phyloP scores from a whole-genome alignment of 2,329 filamentous ascomycete species.

The Chaetomiaceae sp. region DNA sequence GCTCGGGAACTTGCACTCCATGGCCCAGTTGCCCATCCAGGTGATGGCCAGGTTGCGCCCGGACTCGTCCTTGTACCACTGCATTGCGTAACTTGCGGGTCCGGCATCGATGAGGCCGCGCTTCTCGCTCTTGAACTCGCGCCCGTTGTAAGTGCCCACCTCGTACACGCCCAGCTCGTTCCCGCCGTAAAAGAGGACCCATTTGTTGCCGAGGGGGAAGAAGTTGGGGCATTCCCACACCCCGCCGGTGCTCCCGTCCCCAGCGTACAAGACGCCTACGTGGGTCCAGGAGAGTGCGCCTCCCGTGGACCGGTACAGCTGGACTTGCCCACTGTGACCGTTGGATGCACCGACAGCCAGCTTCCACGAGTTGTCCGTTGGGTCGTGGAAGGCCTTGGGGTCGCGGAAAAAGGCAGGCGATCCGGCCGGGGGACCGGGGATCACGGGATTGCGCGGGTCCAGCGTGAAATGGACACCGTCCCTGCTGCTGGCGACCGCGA shows the following conservation, averaged over 20 bases:
- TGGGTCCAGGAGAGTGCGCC: slow-evolving; percentile 21
- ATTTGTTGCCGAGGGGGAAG: slow-evolving; percentile 25
- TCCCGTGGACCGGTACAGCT: slow-evolving; percentile 19
- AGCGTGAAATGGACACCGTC: slow-evolving; percentile 22
- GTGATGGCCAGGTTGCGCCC: slow-evolving; percentile 25
- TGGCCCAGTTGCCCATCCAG: slow-evolving; percentile 27
- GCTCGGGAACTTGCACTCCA: slow-evolving; percentile 24
- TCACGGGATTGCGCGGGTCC: slow-evolving; percentile 17
- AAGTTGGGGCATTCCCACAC: slow-evolving; percentile 27
- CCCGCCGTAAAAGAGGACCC: slow-evolving; percentile 26
- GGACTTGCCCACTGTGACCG: slow-evolving; percentile 17
- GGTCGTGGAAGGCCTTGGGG: slow-evolving; percentile 24
- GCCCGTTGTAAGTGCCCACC: slow-evolving; percentile 22
- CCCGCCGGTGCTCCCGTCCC: slow-evolving; percentile 24
- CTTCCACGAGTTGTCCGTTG: slow-evolving; percentile 23
- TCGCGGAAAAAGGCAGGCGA: slow-evolving; percentile 22
- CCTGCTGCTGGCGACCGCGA: slow-evolving; percentile 20
- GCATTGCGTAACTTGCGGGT: slow-evolving; percentile 27
- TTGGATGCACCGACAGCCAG: slow-evolving; percentile 22
- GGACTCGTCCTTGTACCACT: slow-evolving; percentile 28
- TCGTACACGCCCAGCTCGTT: slow-evolving; percentile 22
- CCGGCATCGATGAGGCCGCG: slow-evolving; percentile 24
- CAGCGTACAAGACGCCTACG: slow-evolving; percentile 22
- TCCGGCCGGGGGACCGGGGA: slow-evolving; percentile 17
- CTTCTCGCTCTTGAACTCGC: slow-evolving; percentile 23